Evolutionary conservation across 1,284 basidiomycete species (phyloP), one percentile per base, ranked within the genome.

Genomic region (Rhizoctonia solani): DNA sequence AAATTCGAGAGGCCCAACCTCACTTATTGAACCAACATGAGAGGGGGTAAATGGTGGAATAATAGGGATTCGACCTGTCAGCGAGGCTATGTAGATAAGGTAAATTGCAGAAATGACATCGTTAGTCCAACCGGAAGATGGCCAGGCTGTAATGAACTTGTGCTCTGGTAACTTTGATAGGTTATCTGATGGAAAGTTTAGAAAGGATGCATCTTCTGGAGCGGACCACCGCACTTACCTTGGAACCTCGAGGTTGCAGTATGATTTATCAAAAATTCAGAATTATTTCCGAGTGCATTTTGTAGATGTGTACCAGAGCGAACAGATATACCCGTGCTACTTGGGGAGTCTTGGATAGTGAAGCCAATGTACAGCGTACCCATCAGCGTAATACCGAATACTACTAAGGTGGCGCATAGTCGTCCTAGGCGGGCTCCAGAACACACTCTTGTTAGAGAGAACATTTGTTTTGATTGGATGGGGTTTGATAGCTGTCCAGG

Each of bases 11-110:
- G 73, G 71, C n/a, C 75, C 75, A 4, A 75, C 79, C 41, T 78
- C 76, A n/a, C 29, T 27, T 9, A 61, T 50, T 9, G 77, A 78
- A 46, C 83, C 84, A 54, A 89, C 81, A 72, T 90, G 87, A 4
- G 85, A 85, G 2, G 88, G 87, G 0, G 79, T 83, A 72, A 89
- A 89, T 73, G 82, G 81, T 6, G 83, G 81, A 8, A 90, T 72
- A 68, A 90, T 80, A 5, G 87, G 85, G 34, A 87, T 81, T 44
- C 87, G 85, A 5, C 49, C 30, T 1, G 87, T 87, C 65, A 89
- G 79, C 44, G 82, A 67, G 23, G 80, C 87, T 25, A 90, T 80
- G 73, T 89, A 89, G 47, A 89, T 79, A 65, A 89, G 78, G 73
- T 89, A 89, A 54, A 82, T 82, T 82, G 88, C 68, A 25, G 72